A percentile compares a stretch with the other conserved stretches of the same genome.
phyloP scores from a whole-genome alignment of 2,329 filamentous ascomycete genomes.

The Teratosphaeria epicoccoides region DNA sequence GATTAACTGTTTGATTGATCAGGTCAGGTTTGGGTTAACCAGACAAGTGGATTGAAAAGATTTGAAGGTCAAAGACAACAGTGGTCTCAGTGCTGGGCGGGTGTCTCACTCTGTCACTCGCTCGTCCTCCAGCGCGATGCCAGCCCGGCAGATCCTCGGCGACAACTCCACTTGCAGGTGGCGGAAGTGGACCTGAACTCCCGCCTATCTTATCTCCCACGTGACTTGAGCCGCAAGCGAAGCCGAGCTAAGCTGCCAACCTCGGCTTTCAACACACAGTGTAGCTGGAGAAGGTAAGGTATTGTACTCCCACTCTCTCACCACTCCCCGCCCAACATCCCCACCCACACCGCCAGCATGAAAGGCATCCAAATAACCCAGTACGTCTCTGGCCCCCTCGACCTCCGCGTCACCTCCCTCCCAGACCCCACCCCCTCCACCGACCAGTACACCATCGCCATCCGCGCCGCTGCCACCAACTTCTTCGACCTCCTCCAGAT shows the following conservation, averaged over 20 bases:
- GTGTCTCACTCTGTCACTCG: no score
- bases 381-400: slow-evolving; percentile 55
- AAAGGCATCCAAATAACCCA: slow-evolving; percentile 43
- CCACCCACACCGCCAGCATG: slow-evolving; percentile 42
- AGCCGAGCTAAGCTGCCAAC: not conserved
- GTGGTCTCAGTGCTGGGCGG: not conserved
- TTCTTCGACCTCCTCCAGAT: slow-evolving; percentile 97
- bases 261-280: not conserved
- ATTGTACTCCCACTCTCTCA: no score
- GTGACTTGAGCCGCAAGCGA: no score
- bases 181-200: no score
- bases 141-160: not conserved
- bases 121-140: no score
- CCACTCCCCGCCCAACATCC: not conserved
- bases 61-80: no score
- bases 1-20: not conserved
- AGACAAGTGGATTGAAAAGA: no score
- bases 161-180: not conserved
- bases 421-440: slow-evolving; percentile 61
- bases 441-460: slow-evolving; percentile 74
- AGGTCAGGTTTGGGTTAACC: no score
- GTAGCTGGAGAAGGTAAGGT: no score
- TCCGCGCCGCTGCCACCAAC: slow-evolving; percentile 81
- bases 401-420: slow-evolving; percentile 64
- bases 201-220: no score